Base-by-base conservation (phyloP, 2,329 filamentous ascomycete species). In the Arthrinium phaeospermum region DNA sequence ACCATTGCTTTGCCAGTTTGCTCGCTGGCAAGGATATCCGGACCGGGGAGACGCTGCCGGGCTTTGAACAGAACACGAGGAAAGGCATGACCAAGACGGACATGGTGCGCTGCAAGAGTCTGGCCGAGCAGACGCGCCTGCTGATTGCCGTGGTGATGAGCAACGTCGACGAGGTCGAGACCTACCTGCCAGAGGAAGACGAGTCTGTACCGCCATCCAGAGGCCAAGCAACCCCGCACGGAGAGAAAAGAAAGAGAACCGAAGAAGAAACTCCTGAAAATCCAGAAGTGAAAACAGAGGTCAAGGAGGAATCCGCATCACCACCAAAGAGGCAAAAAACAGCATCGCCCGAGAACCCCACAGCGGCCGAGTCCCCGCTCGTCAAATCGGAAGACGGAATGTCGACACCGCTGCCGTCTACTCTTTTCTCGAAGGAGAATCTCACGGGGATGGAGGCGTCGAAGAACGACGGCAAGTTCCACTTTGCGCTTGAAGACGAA, bases 91-190 rank as follows among this genome's bases (percentile, higher is more conserved):
- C 91, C 0, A 85, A 83, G 24, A 96, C 93, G 0, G 94, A 98
- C 80, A 97, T 96, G 87, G 94, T 98, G 10, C 89, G 96, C 53
- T 92, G 95, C 75, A 92, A 93, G 79, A 94, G 93, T 78, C 84
- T 97, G 44, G 93, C 95, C 0, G 93, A 97, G 79, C 89, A 92
- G 75, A 93, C 93, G 22, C 87, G 95, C 37, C 83, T 94, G 10
- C 82, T 90, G 6, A 90, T 96, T 72, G 89, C 94, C 1, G 91
- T 93, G 73, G 88, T 91, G 22, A 88, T 94, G 85, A 89, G 87
- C 73, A 85, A 84, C 71, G 87, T 87, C 72, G 81, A 84, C 68
- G 83, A 85, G 22, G 83, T 85, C 45, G 84, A 85, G 2, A 82
- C 81, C 3, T 82, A 82, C n/a, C 34, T 71, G 37, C 71, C 73